These are phyloP conservation scores for Odonthalia washingtoniensis DNA, from an alignment of 31 red algal species.

Conservation along the genomic window DNA sequence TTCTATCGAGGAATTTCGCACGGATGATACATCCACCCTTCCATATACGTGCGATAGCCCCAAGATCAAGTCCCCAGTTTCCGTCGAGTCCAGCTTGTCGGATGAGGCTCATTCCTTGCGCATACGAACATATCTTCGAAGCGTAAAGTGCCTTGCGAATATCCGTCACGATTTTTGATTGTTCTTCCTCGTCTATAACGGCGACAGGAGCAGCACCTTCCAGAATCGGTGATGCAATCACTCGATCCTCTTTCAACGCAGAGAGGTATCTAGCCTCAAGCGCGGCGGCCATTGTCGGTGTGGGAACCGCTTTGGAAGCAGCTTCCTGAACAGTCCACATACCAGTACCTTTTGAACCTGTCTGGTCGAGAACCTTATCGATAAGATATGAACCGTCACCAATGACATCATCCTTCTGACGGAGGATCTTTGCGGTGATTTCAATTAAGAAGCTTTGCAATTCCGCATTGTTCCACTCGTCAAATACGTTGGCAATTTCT, in stretches of 20 bases:
- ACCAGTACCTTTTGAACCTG: slow-evolving; percentile 96
- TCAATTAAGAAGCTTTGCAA: slow-evolving; percentile 96
- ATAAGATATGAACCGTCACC: slow-evolving; percentile 69
- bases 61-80: slow-evolving; percentile 87
- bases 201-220: slow-evolving; percentile 32
- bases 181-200: background rate
- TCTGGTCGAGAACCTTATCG: slow-evolving; percentile 84
- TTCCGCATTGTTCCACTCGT: slow-evolving; percentile 86
- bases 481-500: slow-evolving; percentile 79
- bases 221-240: slow-evolving; percentile 42
- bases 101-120: slow-evolving; percentile 97
- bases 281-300: slow-evolving; percentile 85
- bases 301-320: slow-evolving; percentile 66
- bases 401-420: slow-evolving; percentile 65
- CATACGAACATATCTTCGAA: slow-evolving; percentile 97
- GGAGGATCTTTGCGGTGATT: slow-evolving; percentile 90
- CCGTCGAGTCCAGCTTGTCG: slow-evolving; percentile 69
- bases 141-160: slow-evolving; percentile 90
- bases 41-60: slow-evolving; percentile 94
- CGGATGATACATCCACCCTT: slow-evolving; percentile 99
- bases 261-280: slow-evolving; percentile 93
- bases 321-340: slow-evolving; percentile 99
- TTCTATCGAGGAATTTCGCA: slow-evolving; percentile 89
- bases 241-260: slow-evolving; percentile 84
- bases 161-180: slow-evolving; percentile 66